These are phyloP conservation scores for Trichosporon faecale DNA, from an alignment of 1,284 basidiomycete genomes.

Conservation along the genomic window DNA sequence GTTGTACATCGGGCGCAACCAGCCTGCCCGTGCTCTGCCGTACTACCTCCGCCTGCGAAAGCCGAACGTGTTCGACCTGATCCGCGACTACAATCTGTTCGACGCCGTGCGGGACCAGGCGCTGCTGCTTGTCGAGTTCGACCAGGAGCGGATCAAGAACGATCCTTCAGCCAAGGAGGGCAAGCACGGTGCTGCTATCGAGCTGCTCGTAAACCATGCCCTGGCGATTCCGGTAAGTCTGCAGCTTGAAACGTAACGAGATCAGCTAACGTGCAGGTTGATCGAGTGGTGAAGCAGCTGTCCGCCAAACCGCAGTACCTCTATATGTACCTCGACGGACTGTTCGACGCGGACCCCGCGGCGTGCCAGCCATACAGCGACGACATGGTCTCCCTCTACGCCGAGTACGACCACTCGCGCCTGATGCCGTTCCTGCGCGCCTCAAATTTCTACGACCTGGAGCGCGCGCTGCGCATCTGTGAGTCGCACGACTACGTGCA, in stretches of 20 bases:
- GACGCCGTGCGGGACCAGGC: conserved; percentile 93
- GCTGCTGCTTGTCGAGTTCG: conserved; percentile 86
- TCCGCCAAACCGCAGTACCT: conserved; percentile 73
- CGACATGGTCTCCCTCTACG: conserved; percentile 84
- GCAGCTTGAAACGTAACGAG: too few species aligned
- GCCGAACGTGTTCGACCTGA: conserved; percentile 90
- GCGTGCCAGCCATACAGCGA: conserved; percentile 79
- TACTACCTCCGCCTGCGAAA: conserved; percentile 82
- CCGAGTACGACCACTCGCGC: conserved; percentile 73
- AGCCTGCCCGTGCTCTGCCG: conserved; percentile 88
- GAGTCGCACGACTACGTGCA: conserved; percentile 79
- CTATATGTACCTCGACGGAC: conserved; percentile 87
- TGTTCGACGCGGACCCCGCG: conserved; percentile 83
- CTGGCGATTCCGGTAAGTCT: conserved; percentile 85
- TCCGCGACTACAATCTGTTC: conserved; percentile 90
- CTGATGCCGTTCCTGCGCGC: conserved; percentile 89
- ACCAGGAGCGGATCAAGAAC: conserved; percentile 71
- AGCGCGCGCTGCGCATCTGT: conserved; percentile 80
- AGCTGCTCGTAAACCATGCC: conserved; percentile 86
- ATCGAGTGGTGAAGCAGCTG: conserved; percentile 83
- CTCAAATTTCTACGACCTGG: conserved; percentile 87
- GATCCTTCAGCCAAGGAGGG: conserved; percentile 29
- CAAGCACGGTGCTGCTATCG: conserved; percentile 66
- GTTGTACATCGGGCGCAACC: conserved; percentile 81
- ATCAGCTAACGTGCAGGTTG: conserved; percentile 60